Evolutionary conservation across 768 basidiomycete species (phyloP), one percentile per base, ranked within the genome.

Genomic region (Rhodosporidiobolus sp.): DNA sequence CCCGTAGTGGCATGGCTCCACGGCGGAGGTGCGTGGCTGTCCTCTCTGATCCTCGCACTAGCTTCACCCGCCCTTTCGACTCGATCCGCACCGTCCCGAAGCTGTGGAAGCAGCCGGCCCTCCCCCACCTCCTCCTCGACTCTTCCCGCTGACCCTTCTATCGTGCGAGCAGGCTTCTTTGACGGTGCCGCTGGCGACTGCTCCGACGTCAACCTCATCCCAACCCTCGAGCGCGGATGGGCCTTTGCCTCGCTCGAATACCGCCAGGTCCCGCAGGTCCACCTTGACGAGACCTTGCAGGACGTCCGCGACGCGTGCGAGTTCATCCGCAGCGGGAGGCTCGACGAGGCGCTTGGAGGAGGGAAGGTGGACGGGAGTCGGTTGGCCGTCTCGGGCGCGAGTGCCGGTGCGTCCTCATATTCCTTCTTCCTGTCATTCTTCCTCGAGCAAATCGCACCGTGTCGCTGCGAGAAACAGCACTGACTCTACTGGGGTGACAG

Each of bases 21-120:
- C 53, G 73, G 73, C 9, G 73, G 73, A 45, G 73, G 73, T 74
- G 26, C 45, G 72, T 32, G n/a, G n/a, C n/a, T n/a, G n/a, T n/a
- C n/a, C n/a, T n/a, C n/a, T 7, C 24, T 7, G 11, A 1, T n/a
- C 34, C 9, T 38, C 57, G 0, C 17, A 9, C 30, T n/a, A 2
- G 19, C 4, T 30, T 38, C 50, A 28, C 50, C 16, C 58, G 5
- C 45, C 28, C 6, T 60, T 19, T 17, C 55, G 16, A 3, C 30
- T 32, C 28, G n/a, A 6, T 35, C 30, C 24, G 17, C 26, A 19
- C 34, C 59, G 19, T 12, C 10, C 20, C 45, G 4, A 2, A 4
- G 20, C 8, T 17, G 22, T 7, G 8, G n/a, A n/a, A 4, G n/a
- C 52, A 38, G 43, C 32, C 50, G 24, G 0, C 30, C 6, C 22